Evolutionary conservation across 2,329 filamentous ascomycete genomes (phyloP).

Genomic region (Neonectria coccinea): DNA sequence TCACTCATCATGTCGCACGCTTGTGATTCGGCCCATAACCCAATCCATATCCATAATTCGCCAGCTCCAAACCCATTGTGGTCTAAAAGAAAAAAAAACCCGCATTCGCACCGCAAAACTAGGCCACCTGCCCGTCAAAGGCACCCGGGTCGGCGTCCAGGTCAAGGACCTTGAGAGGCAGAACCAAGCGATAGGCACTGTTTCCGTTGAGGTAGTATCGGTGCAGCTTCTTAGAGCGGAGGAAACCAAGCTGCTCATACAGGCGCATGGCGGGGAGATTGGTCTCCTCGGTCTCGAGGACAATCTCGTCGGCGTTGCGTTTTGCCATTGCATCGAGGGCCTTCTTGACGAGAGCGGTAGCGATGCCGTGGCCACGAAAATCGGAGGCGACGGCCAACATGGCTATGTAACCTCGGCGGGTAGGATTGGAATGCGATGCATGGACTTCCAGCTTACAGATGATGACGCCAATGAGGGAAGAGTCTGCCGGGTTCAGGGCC

Average conservation of each 20-base stretch:
- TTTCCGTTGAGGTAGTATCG: slow-evolving; percentile 97
- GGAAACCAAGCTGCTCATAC: slow-evolving; percentile 92
- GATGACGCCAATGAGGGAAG: slow-evolving; percentile 85
- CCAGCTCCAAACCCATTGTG: neutral
- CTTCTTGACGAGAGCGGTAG: slow-evolving; percentile 86
- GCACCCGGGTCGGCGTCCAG: slow-evolving; percentile 53
- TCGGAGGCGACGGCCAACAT: slow-evolving; percentile 93
- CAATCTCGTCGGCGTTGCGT: slow-evolving; percentile 89
- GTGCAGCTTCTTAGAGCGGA: slow-evolving; percentile 92
- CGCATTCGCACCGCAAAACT: slow-evolving; percentile 2
- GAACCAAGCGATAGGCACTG: slow-evolving; percentile 88
- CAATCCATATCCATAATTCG: slow-evolving; percentile 10
- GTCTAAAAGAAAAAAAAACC: neutral
- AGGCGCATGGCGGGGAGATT: slow-evolving; percentile 91
- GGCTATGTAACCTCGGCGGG: slow-evolving; percentile 92
- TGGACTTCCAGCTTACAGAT: slow-evolving; percentile 95
- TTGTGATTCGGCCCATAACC: slow-evolving; percentile 9
- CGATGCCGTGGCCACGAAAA: slow-evolving; percentile 87
- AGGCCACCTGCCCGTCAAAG: slow-evolving; percentile 48
- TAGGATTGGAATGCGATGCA: slow-evolving; percentile 79
- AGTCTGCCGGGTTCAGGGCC: slow-evolving; percentile 70
- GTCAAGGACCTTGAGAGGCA: slow-evolving; percentile 75
- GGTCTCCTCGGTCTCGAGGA: slow-evolving; percentile 94
- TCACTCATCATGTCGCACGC: slow-evolving; percentile 19
- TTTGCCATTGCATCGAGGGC: slow-evolving; percentile 92